Percentiles rank a stretch among this genome's conserved stretches.
Evolutionary conservation across 2,329 filamentous ascomycete species (phyloP).

Genomic region (Xylariaceae sp.): DNA sequence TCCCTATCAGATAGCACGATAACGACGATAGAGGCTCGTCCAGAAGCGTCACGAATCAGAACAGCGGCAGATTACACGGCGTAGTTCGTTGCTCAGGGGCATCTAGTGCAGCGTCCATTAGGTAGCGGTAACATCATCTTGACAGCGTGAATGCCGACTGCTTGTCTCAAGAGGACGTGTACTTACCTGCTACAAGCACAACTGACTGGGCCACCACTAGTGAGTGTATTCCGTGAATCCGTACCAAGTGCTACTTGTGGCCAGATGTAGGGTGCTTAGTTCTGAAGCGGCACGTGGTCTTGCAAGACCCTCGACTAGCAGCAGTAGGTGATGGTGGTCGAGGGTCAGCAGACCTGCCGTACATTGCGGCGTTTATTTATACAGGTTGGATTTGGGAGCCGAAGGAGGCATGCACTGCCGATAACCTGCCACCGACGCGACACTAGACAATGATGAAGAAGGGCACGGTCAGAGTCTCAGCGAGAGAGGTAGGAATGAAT

Average conservation of each 20-base stretch:
- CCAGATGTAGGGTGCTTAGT: background rate
- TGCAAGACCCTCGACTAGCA: slow-evolving; percentile 4
- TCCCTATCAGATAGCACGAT: background rate
- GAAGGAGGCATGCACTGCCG: background rate
- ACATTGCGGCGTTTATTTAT: background rate
- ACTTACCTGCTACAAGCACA: too few relatives aligned
- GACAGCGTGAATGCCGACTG: background rate
- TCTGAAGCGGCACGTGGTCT: slow-evolving; percentile 19
- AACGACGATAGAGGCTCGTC: background rate
- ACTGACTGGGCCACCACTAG: background rate
- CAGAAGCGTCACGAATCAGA: background rate
- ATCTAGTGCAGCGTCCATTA: background rate
- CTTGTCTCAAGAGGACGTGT: too few relatives aligned
- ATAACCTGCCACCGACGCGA: too few relatives aligned
- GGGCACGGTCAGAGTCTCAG: too few relatives aligned
- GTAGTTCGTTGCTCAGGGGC: too few relatives aligned
- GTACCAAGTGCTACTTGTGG: background rate
- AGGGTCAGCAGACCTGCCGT: slow-evolving; percentile 19
- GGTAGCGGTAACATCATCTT: background rate
- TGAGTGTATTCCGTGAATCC: background rate
- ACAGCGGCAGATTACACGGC: background rate
- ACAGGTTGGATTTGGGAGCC: background rate
- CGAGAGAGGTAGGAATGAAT: background rate
- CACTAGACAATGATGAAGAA: too few relatives aligned
- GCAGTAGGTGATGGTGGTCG: slow-evolving; percentile 14